Conservation (phyloP, 108 stramenopile species). For the Seminavis robusta region DNA sequence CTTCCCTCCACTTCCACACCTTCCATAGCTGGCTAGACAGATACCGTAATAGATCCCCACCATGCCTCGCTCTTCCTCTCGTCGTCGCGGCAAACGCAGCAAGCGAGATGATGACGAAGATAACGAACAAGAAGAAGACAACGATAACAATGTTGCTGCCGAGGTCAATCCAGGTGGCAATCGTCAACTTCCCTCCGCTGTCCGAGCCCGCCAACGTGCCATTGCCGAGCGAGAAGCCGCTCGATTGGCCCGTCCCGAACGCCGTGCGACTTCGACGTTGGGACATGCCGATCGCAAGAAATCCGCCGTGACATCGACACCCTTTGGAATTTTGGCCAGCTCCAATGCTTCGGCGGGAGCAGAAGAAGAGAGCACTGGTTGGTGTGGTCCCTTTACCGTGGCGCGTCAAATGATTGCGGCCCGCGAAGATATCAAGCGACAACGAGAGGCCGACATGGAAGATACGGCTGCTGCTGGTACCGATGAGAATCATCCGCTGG, state of each 20-base stretch:
- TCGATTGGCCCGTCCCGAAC: slow-evolving; percentile 55
- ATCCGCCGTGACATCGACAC: slow-evolving; percentile 72
- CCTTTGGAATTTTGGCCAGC: slow-evolving; percentile 46
- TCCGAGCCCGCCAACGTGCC: slow-evolving; percentile 70
- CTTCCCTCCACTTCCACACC: no score
- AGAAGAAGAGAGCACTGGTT: slow-evolving; percentile 56
- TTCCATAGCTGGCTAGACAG: no score
- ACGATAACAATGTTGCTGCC: background rate
- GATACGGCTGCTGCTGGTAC: no score
- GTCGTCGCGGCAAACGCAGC: background rate
- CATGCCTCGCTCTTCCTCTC: slow-evolving; percentile 11
- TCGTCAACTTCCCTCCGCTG: slow-evolving; percentile 18
- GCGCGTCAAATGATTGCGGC: slow-evolving; percentile 80
- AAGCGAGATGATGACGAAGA: background rate
- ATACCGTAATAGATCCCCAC: no score
- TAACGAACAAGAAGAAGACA: background rate
- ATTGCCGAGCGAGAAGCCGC: slow-evolving; percentile 83
- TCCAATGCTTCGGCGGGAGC: background rate
- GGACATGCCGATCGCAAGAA: slow-evolving; percentile 65
- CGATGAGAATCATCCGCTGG: slow-evolving; percentile 69
- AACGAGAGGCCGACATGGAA: slow-evolving; percentile 47
- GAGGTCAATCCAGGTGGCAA: slow-evolving; percentile 1
- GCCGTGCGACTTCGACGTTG: slow-evolving; percentile 14
- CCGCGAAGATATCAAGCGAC: slow-evolving; percentile 64
- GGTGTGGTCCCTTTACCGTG: slow-evolving; percentile 84